These are phyloP conservation scores for Testicularia cyperi DNA, from an alignment of 1,284 basidiomycete species.

Conservation along the genomic window DNA sequence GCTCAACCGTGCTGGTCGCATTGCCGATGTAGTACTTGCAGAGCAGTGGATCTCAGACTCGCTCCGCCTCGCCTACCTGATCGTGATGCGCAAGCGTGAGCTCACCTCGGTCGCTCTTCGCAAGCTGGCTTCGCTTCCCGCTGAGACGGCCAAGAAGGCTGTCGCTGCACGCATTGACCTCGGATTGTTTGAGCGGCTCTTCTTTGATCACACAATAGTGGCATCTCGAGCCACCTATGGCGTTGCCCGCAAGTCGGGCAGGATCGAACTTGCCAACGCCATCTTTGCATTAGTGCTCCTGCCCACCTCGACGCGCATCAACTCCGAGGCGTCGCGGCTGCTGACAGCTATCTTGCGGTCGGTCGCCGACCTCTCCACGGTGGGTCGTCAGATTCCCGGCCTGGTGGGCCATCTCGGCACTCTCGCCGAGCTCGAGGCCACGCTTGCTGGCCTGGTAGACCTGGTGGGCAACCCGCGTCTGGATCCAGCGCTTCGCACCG, in stretches of 20 bases:
- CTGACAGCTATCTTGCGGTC: slow-evolving; percentile 43
- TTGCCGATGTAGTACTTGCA: slow-evolving; percentile 71
- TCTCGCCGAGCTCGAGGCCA: slow-evolving; percentile 47
- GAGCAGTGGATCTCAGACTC: slow-evolving; percentile 71
- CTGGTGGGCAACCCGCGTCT: slow-evolving; percentile 64
- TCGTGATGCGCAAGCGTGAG: slow-evolving; percentile 34
- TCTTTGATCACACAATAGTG: slow-evolving; percentile 43
- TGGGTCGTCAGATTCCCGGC: slow-evolving; percentile 14
- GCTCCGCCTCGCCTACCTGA: slow-evolving; percentile 65
- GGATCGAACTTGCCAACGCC: slow-evolving; percentile 38
- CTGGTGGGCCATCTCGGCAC: slow-evolving; percentile 57
- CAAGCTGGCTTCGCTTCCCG: slow-evolving; percentile 31
- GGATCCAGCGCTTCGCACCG: slow-evolving; percentile 69
- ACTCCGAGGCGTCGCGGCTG: slow-evolving; percentile 41
- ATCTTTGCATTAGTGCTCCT: slow-evolving; percentile 37
- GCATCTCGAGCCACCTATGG: slow-evolving; percentile 22
- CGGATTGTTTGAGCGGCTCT: slow-evolving; percentile 40
- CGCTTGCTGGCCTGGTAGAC: slow-evolving; percentile 38
- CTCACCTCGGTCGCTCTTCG: slow-evolving; percentile 21
- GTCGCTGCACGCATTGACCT: slow-evolving; percentile 15
- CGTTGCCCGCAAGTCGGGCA: slow-evolving; percentile 17
- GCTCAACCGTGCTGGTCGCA: slow-evolving; percentile 69
- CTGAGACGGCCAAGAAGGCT: slow-evolving; percentile 29
- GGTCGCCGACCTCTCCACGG: slow-evolving; percentile 14
- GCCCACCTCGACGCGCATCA: slow-evolving; percentile 32